Percentiles rank a stretch among this genome's conserved stretches.
These are phyloP conservation scores for Naematelia aurantialba DNA, from an alignment of 768 basidiomycete genomes.

Conservation along the genomic window DNA sequence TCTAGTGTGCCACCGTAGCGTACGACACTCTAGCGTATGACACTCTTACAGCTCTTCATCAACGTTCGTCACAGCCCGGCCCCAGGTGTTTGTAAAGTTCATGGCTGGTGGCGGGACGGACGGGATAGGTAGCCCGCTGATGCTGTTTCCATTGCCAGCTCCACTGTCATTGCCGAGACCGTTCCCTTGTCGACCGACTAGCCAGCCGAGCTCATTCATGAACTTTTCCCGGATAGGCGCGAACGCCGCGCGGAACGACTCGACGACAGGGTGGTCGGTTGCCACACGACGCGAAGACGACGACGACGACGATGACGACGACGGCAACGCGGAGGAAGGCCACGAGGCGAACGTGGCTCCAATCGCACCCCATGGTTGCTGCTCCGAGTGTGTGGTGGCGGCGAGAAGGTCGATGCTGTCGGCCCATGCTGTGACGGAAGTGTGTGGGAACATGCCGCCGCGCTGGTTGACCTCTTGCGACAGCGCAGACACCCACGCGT, in stretches of 20 bases:
- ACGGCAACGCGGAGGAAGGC: constrained; percentile 2
- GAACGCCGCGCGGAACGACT: constrained; percentile 24
- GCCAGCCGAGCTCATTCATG: constrained; percentile 31
- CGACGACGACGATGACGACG: neutral
- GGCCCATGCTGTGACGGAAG: constrained; percentile 26
- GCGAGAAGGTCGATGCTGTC: constrained; percentile 19
- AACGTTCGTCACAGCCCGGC: neutral
- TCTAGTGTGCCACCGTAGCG: too few relatives aligned
- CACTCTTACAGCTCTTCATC: neutral
- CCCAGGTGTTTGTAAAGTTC: neutral
- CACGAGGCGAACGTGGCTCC: neutral
- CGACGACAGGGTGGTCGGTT: constrained; percentile 8
- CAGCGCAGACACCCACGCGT: constrained; percentile 20
- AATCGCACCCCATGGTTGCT: neutral
- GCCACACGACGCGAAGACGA: neutral
- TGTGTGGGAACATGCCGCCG: constrained; percentile 42
- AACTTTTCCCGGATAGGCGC: constrained; percentile 21
- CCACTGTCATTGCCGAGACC: neutral
- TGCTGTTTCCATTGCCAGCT: too few relatives aligned
- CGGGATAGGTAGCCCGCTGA: neutral
- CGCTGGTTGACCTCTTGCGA: constrained; percentile 33
- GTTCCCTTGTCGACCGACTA: constrained; percentile 21
- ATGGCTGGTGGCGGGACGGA: neutral
- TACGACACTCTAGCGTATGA: too few relatives aligned
- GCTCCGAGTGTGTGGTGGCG: neutral